Evolutionary conservation across 108 stramenopile species (phyloP).

Genomic region (Cyclostephanos invisitatus): DNA sequence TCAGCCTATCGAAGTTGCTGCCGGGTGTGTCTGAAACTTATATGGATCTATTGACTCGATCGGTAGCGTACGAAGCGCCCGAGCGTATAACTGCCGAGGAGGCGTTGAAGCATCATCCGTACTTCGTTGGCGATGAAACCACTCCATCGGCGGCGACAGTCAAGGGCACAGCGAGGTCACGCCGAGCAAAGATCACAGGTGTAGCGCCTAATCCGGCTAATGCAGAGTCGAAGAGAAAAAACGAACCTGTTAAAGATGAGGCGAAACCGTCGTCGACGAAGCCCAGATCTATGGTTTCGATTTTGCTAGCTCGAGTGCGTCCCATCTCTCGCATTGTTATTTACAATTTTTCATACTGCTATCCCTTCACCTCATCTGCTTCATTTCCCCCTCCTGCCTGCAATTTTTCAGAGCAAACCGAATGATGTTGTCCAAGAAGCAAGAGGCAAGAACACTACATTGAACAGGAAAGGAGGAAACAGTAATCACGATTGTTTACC

Average conservation of each 20-base stretch:
- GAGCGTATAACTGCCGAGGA: conserved; percentile 74
- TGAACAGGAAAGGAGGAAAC: conserved; percentile 24
- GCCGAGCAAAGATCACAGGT: conserved; percentile 8
- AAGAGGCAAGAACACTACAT: conserved; percentile 32
- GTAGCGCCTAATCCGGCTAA: conserved; percentile 18
- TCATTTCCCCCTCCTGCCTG: not conserved
- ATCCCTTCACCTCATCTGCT: not conserved
- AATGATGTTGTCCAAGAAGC: conserved; percentile 29
- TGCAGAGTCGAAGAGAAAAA: not conserved
- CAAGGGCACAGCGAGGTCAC: conserved; percentile 15
- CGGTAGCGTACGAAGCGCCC: conserved; percentile 69
- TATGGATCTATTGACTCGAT: conserved; percentile 66
- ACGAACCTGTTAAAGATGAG: not conserved
- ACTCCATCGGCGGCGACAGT: conserved; percentile 14
- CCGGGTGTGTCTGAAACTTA: conserved; percentile 63
- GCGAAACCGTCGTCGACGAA: conserved; percentile 18
- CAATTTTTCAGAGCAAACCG: conserved; percentile 31
- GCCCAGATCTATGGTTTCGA: conserved; percentile 48
- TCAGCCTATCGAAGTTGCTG: conserved; percentile 71
- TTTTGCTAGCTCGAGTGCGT: conserved; percentile 35
- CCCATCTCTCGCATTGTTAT: not conserved
- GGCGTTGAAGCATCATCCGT: conserved; percentile 69
- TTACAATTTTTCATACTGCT: not conserved
- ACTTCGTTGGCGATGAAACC: conserved; percentile 57
- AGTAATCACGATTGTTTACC: not conserved